Base-by-base conservation (phyloP, 2,329 filamentous ascomycete genomes). In the Biscogniauxia marginata region DNA sequence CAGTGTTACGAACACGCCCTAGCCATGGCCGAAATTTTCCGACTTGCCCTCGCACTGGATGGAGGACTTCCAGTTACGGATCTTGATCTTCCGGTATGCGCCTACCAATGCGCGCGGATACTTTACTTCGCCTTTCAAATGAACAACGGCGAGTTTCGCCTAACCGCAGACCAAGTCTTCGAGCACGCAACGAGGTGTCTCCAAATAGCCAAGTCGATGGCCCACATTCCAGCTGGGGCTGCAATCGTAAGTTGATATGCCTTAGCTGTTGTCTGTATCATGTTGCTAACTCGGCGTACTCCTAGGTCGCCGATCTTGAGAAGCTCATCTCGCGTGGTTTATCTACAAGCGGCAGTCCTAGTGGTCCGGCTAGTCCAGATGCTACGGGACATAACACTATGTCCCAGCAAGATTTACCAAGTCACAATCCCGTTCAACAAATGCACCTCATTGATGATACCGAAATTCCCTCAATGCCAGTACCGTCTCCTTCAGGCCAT, bases 11-110 rank as follows among this genome's bases (percentile, higher is more conserved):
- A 83, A 50, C 81, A 84, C 56, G 79, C 81, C 7, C 68, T 78
- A 30, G 78, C 79, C 23, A 83, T 84, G 78, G 76, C 79, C 6
- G 78, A 79, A 47, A 84, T 84, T 60, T 84, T 84, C 60, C 71
- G 77, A 3, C 72, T 78, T 47, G 74, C 84, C 62, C 72, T 83
- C 53, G 76, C 77, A 19, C 74, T 84, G 4, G 77, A 79, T 34
- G 79, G 77, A 51, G 73, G 72, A 13, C 77, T 79, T 18, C 80
- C 81, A 0, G 77, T 84, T 2, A 78, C 80, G 0, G 82, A 84
- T 59, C 67, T 84, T 18, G 82, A 84, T 55, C 72, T 84, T 39
- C 78, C 81, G 7, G 76, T 80, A 3, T 84, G 82, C 58, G 78
- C 80, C 1, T 83, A 83, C 54, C 81, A 84, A 60, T 84, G 81